A percentile compares a stretch with the other conserved stretches of the same genome.
These are phyloP conservation scores for Thalassiosira sp. DNA, from an alignment of 352 stramenopile genomes.

Conservation along the genomic window DNA sequence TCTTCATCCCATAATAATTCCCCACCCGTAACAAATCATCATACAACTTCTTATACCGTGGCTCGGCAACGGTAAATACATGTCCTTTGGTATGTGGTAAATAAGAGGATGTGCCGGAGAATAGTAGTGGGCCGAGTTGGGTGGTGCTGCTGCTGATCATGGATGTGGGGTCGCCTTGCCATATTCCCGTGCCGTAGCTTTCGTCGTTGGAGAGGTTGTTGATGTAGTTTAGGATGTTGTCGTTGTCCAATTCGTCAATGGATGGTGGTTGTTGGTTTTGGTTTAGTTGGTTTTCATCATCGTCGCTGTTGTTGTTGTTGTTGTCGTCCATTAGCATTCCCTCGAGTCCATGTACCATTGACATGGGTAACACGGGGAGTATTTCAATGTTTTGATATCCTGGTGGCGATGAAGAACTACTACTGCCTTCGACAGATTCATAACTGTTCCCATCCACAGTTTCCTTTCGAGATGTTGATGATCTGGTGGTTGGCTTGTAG, in stretches of 20 bases:
- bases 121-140: not conserved
- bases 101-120: conserved; percentile 24
- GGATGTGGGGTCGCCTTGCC: conserved; percentile 10
- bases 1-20: conserved; percentile 28
- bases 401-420: not conserved
- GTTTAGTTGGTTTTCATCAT: no score
- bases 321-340: not conserved
- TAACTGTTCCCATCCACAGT: conserved; percentile 3
- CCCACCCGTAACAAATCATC: conserved; percentile 36
- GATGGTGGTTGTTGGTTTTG: no score
- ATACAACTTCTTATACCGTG: conserved; percentile 40
- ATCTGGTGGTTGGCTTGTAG: not conserved
- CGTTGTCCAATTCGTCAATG: conserved; percentile 7
- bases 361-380: conserved; percentile 37
- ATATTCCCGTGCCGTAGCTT: conserved; percentile 6
- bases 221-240: not conserved
- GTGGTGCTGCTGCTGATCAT: not conserved
- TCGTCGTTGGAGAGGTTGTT: conserved; percentile 1
- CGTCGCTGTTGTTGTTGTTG: no score
- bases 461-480: conserved; percentile 5
- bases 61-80: conserved; percentile 29
- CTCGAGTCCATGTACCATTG: conserved; percentile 29
- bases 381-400: conserved; percentile 20
- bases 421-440: not conserved
- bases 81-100: conserved; percentile 33